phyloP scores from a whole-genome alignment of 2,329 filamentous ascomycete species.

The Hypomyces rosellus region DNA sequence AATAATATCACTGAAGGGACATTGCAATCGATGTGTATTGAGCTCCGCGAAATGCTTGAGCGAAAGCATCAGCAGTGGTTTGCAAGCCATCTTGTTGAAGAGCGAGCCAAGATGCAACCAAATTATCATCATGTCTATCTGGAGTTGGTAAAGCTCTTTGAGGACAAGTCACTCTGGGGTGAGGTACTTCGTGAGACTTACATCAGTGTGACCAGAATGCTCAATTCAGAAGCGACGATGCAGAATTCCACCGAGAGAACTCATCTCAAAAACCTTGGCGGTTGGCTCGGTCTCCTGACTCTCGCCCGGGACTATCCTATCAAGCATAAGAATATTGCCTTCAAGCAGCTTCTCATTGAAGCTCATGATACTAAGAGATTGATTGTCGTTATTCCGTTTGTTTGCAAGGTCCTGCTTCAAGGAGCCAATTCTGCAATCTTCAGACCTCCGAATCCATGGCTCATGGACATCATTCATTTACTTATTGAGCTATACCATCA shows the following conservation, averaged over 20 bases:
- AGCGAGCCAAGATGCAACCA: conserved; percentile 92
- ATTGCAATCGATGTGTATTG: conserved; percentile 73
- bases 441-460: conserved; percentile 90
- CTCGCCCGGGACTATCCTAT: conserved; percentile 92
- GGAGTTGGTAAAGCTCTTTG: conserved; percentile 77
- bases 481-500: conserved; percentile 91
- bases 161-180: conserved; percentile 71
- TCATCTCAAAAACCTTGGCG: conserved; percentile 87
- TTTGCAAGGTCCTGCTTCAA: conserved; percentile 89
- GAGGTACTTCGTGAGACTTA: conserved; percentile 94
- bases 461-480: conserved; percentile 90
- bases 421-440: conserved; percentile 83
- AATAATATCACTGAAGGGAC: conserved; percentile 96
- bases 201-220: conserved; percentile 73
- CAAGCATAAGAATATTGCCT: conserved; percentile 92
- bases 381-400: conserved; percentile 90
- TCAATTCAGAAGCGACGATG: conserved; percentile 85
- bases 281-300: conserved; percentile 89
- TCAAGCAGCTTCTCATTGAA: conserved; percentile 91
- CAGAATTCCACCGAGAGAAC: conserved; percentile 77
- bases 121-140: conserved; percentile 95
- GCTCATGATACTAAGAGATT: conserved; percentile 89
- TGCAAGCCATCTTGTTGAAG: conserved; percentile 87
- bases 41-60: conserved; percentile 72
- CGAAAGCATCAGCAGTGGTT: conserved; percentile 93